Evolutionary conservation across 441 rosid genomes (phyloP).

Genomic region (Iberis amara): DNA sequence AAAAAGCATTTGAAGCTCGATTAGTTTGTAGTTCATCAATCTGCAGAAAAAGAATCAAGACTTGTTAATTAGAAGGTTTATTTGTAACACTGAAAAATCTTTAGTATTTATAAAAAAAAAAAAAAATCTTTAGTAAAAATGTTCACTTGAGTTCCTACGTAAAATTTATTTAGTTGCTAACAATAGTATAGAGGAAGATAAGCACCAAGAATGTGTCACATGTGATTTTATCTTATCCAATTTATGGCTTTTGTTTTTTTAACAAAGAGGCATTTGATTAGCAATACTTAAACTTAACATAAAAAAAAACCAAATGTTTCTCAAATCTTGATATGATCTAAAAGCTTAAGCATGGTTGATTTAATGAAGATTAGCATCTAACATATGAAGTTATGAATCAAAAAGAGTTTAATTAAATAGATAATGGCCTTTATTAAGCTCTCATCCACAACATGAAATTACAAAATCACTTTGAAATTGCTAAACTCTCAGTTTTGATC

Average conservation of each 20-base stretch:
- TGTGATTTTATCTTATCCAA: no score
- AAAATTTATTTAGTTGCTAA: not conserved
- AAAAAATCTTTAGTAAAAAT: no score
- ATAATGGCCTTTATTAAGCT: constrained; percentile 16
- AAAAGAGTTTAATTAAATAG: not conserved
- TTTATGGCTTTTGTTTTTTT: no score
- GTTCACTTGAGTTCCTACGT: not conserved
- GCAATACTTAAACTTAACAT: no score
- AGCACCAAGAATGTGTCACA: no score
- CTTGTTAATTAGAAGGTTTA: not conserved
- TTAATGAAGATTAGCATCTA: not conserved
- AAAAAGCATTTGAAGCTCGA: no score
- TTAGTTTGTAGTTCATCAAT: constrained; percentile 1
- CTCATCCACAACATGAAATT: not conserved
- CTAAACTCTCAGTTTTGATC: not conserved
- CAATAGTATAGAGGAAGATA: not conserved
- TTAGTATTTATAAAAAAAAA: no score
- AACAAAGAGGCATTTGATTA: no score
- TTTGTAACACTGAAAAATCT: not conserved
- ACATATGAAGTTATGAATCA: not conserved
- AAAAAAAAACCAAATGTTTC: no score
- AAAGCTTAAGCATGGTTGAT: not conserved
- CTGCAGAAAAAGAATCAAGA: constrained; percentile 3
- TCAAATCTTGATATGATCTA: no score
- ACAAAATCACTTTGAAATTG: not conserved